phyloP scores from a whole-genome alignment of 345 rosid genomes.

The Populus tremula region DNA sequence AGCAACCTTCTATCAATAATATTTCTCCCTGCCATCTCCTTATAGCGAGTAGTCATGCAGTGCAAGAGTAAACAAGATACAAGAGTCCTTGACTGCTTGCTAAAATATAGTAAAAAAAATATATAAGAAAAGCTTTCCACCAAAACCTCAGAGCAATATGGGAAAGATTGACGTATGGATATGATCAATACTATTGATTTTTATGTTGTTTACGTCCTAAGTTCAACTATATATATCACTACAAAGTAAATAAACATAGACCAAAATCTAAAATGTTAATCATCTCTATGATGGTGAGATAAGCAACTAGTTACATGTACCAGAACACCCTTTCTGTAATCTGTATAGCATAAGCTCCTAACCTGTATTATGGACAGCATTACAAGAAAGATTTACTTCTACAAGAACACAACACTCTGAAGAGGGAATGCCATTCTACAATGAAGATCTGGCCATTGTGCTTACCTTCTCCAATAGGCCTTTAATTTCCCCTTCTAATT shows the following conservation, averaged over 20 bases:
- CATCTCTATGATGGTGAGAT: neutral
- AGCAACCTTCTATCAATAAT: too few species aligned
- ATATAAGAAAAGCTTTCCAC: too few species aligned
- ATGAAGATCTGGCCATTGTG: slow-evolving; percentile 10
- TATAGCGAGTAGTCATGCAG: too few species aligned
- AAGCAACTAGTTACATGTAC: neutral
- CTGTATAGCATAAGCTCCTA: neutral
- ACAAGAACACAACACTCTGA: neutral
- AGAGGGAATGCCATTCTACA: neutral
- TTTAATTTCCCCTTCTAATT: slow-evolving; percentile 42
- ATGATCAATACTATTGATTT: neutral
- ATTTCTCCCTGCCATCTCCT: too few species aligned
- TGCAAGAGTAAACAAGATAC: too few species aligned
- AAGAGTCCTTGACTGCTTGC: too few species aligned
- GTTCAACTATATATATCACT: neutral
- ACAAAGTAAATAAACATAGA: neutral
- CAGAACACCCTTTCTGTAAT: neutral
- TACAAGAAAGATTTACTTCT: neutral
- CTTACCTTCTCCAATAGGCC: slow-evolving; percentile 44
- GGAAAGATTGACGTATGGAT: too few species aligned
- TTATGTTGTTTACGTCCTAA: neutral
- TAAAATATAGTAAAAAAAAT: too few species aligned
- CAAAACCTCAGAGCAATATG: too few species aligned
- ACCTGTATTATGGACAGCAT: neutral
- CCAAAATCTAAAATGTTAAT: neutral